Conservation (phyloP, 768 basidiomycete genomes). For the Coprinopsis strossmayeri region DNA sequence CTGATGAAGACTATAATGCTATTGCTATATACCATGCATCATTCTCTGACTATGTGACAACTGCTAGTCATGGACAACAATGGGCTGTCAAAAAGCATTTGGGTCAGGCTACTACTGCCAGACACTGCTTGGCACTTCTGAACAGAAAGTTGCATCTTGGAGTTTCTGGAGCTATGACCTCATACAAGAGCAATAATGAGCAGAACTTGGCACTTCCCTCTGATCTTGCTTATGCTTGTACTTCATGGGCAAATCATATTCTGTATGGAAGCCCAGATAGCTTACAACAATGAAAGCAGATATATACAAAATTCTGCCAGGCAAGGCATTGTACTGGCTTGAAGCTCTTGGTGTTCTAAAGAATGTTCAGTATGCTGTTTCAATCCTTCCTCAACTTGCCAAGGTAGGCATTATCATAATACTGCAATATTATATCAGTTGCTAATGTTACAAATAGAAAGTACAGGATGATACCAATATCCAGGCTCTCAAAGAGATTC, state of each 20-base stretch:
- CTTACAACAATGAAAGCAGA: background rate
- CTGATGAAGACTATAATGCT: background rate
- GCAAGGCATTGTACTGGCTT: slow-evolving; percentile 22
- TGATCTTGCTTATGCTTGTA: slow-evolving; percentile 5
- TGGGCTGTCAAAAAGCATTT: background rate
- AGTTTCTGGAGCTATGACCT: background rate
- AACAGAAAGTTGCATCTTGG: background rate
- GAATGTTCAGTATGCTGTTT: slow-evolving; percentile 5
- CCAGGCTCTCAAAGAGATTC: slow-evolving; percentile 8
- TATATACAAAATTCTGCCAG: background rate
- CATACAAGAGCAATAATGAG: background rate
- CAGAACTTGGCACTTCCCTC: background rate
- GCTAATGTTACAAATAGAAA: background rate
- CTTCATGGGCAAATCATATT: slow-evolving; percentile 2
- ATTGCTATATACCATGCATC: slow-evolving; percentile 5
- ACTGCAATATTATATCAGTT: background rate
- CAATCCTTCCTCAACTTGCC: background rate
- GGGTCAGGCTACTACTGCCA: background rate
- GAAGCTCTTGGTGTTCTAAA: slow-evolving; percentile 23
- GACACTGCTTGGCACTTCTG: background rate
- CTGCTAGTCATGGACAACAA: background rate
- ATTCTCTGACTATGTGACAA: slow-evolving; percentile 2
- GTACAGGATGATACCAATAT: slow-evolving; percentile 2
- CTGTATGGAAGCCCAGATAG: no score
- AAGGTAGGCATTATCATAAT: slow-evolving; percentile 9